These are phyloP conservation scores for Podospora australis DNA, from an alignment of 495 filamentous ascomycete genomes.

Conservation along the genomic window DNA sequence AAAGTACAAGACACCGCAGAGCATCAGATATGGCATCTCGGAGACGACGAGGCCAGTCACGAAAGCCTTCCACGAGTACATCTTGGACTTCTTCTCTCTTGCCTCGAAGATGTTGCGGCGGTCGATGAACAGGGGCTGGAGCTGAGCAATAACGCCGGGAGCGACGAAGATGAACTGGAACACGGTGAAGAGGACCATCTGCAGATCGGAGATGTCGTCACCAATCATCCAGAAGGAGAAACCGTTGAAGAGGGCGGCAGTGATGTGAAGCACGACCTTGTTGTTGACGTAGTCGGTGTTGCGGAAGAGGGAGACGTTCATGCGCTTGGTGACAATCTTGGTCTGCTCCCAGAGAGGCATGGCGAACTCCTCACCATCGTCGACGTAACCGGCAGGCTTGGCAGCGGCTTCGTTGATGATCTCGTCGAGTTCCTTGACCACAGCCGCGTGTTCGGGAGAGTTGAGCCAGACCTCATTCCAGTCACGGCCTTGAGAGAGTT, in stretches of 20 bases:
- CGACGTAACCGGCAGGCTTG: constrained; percentile 14
- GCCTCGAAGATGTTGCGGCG: constrained; percentile 65
- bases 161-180: constrained; percentile 57
- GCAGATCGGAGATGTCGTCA: constrained; percentile 58
- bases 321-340: constrained; percentile 42
- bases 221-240: constrained; percentile 70
- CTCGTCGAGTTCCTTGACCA: constrained; percentile 57
- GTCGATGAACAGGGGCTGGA: constrained; percentile 65
- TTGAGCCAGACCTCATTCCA: constrained; percentile 73
- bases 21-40: constrained; percentile 52
- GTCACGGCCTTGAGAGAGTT: constrained; percentile 50
- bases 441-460: constrained; percentile 54
- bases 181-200: constrained; percentile 66
- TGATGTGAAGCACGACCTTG: constrained; percentile 37
- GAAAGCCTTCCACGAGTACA: constrained; percentile 64
- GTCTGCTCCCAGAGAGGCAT: constrained; percentile 34
- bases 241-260: constrained; percentile 57
- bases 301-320: constrained; percentile 70
- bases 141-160: constrained; percentile 44
- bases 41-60: constrained; percentile 46
- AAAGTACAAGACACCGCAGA: constrained; percentile 53
- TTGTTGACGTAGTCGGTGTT: constrained; percentile 66
- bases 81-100: constrained; percentile 65
- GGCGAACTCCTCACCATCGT: constrained; percentile 29
- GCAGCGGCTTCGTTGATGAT: constrained; percentile 41